Evolutionary conservation across 805 yeast genomes (phyloP), one percentile per base, ranked within the genome.

Genomic region (Teunomyces panamensis): DNA sequence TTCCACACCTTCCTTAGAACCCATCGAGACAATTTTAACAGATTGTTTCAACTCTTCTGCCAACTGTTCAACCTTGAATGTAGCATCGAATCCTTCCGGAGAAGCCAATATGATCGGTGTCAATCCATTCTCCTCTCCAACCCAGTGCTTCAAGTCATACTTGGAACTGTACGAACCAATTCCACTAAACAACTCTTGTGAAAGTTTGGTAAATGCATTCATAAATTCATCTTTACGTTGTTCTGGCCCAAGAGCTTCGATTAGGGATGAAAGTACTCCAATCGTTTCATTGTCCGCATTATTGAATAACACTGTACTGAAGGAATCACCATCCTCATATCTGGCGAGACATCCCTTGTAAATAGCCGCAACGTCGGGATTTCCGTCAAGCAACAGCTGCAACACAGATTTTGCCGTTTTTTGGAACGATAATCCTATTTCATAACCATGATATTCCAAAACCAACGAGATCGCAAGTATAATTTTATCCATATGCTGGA

Each of bases 11-110:
- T 89, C 96, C 20, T 63, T 59, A 0, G 95, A 80, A 0, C 96
- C 97, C 79, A 91, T 73, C 0, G 96, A 79, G 33, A 87, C 74
- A 1, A 75, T 62, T 0, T 57, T 59, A 30, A 83, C 57, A 2
- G 63, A 55, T 6, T 54, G 52, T 0, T 59, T 57, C 0, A 33
- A 11, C 0, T 51, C 32, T 1, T 56, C 54, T 0, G 89, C 83
- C 5, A 79, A 49, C 29, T 64, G 62, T 29, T 71, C 71, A 2
- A 90, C 70, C 45, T 69, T 75, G 47, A 71, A 71, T 0, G 86
- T 77, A 0, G 92, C 83, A 63, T 91, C 97, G 49, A 69, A 74
- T 2, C 87, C 87, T 26, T 77, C 77, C 5, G 81, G 74, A 0
- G 85, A 77, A 17, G 83, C 78, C 24, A 88, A 53, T 13, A 87